A percentile compares a stretch with the other conserved stretches of the same genome.
Evolutionary conservation across 768 basidiomycete species (phyloP).

Genomic region (Termitomyces sp.): DNA sequence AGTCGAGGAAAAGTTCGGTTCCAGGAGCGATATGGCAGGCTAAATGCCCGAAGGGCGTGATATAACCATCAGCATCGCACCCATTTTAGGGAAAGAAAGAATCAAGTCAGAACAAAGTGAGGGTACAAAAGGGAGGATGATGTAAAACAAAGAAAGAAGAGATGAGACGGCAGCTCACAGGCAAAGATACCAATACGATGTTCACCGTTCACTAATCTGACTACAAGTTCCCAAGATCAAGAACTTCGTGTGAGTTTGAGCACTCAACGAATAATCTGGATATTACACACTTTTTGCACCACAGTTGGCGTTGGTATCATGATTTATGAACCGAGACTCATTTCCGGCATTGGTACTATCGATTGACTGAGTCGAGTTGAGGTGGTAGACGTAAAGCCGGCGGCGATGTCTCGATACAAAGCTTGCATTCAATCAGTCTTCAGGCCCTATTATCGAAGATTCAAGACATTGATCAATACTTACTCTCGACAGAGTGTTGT

Average conservation of each 20-base stretch:
- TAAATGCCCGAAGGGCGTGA: constrained; percentile 17
- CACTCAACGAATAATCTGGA: not conserved
- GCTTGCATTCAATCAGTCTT: constrained; percentile 21
- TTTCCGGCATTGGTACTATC: constrained; percentile 60
- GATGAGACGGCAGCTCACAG: constrained; percentile 29
- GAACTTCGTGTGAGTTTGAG: not conserved
- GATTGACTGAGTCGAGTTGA: constrained; percentile 44
- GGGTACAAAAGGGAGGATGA: not conserved
- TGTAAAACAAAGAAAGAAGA: not conserved
- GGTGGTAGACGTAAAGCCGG: constrained; percentile 60
- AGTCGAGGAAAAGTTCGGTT: constrained; percentile 55
- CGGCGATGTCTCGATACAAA: constrained; percentile 41
- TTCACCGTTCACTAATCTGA: constrained; percentile 59
- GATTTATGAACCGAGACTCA: constrained; percentile 67
- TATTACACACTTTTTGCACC: constrained; percentile 36
- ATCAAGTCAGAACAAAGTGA: not conserved
- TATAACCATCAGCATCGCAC: not conserved
- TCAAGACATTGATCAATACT: constrained; percentile 13
- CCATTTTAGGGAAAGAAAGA: not conserved
- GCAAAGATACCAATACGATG: constrained; percentile 65
- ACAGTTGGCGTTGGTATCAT: constrained; percentile 44
- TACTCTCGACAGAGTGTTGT: constrained; percentile 53
- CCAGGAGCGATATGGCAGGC: constrained; percentile 36
- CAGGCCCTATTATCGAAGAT: not conserved
- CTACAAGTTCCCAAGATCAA: constrained; percentile 25